These are phyloP conservation scores for Pseudomassariella vexata DNA, from an alignment of 2,329 filamentous ascomycete species.

Conservation along the genomic window DNA sequence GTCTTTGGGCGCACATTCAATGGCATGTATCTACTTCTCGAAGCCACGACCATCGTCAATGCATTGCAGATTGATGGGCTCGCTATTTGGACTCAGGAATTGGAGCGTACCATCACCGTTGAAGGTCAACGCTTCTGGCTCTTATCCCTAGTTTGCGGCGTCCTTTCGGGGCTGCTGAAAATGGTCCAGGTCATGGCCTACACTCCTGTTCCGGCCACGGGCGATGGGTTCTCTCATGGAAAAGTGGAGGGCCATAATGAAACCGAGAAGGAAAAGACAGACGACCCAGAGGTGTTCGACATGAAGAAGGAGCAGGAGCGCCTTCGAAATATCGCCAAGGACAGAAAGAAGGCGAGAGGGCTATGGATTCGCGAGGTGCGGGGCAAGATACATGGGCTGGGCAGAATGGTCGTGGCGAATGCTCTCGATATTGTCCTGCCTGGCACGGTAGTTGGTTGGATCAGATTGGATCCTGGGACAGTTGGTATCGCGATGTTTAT, in stretches of 20 bases:
- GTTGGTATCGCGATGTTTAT: slow-evolving; percentile 55
- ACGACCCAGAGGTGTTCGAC: slow-evolving; percentile 8
- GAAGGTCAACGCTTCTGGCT: slow-evolving; percentile 70
- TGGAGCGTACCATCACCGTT: slow-evolving; percentile 39
- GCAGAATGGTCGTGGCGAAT: slow-evolving; percentile 49
- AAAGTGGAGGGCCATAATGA: slow-evolving; percentile 4
- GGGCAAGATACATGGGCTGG: slow-evolving; percentile 27
- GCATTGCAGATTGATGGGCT: slow-evolving; percentile 35
- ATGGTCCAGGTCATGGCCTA: slow-evolving; percentile 31
- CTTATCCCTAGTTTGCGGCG: slow-evolving; percentile 49
- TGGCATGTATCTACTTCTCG: slow-evolving; percentile 62
- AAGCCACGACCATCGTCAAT: slow-evolving; percentile 58
- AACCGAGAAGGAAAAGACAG: slow-evolving; percentile 13
- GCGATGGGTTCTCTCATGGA: slow-evolving; percentile 21
- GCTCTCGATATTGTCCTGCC: slow-evolving; percentile 59
- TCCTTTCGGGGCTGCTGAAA: slow-evolving; percentile 35
- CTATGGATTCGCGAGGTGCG: slow-evolving; percentile 22
- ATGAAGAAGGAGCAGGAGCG: slow-evolving; percentile 27
- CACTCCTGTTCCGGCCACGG: slow-evolving; percentile 26
- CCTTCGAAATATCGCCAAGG: slow-evolving; percentile 26
- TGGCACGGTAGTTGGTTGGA: slow-evolving; percentile 54
- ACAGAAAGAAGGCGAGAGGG: slow-evolving; percentile 26
- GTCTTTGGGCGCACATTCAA: slow-evolving; percentile 53
- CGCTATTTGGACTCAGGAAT: slow-evolving; percentile 45
- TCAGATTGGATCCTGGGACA: slow-evolving; percentile 40